phyloP scores from a whole-genome alignment of 2,329 filamentous ascomycete genomes.

The Raffaelea albimanens region DNA sequence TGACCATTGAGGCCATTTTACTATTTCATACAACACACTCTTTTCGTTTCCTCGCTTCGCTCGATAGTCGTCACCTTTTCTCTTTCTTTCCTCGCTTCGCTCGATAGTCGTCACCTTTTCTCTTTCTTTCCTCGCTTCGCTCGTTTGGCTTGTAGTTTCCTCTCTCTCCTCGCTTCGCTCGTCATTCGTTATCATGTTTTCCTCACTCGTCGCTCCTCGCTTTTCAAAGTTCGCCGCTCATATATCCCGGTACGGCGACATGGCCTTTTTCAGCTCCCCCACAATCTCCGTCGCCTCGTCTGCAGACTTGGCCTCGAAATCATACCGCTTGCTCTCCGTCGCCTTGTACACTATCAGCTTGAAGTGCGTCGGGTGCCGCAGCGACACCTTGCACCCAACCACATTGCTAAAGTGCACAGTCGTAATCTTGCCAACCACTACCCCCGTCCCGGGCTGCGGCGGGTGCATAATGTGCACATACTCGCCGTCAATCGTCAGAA shows the following conservation, averaged over 20 bases:
- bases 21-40: too few relatives aligned
- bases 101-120: too few relatives aligned
- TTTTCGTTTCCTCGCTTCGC: too few relatives aligned
- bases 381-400: constrained; percentile 70
- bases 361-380: constrained; percentile 73
- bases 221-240: constrained; percentile 9
- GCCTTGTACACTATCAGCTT: constrained; percentile 63
- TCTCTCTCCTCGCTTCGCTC: not conserved
- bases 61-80: too few relatives aligned
- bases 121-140: not conserved
- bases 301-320: constrained; percentile 67
- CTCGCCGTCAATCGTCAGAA: constrained; percentile 73
- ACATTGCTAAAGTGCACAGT: constrained; percentile 77
- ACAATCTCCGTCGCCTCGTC: constrained; percentile 74
- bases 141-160: not conserved
- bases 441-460: constrained; percentile 55
- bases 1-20: too few relatives aligned
- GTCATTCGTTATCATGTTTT: too few relatives aligned
- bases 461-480: constrained; percentile 79
- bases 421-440: constrained; percentile 60
- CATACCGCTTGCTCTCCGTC: constrained; percentile 70
- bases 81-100: too few relatives aligned
- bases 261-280: constrained; percentile 65
- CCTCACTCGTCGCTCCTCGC: too few relatives aligned
- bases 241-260: constrained; percentile 53